Percentiles rank a stretch among this genome's conserved stretches.
These are phyloP conservation scores for Dactylorhiza incarnata DNA, from an alignment of 106 monocot genomes.

Conservation along the genomic window DNA sequence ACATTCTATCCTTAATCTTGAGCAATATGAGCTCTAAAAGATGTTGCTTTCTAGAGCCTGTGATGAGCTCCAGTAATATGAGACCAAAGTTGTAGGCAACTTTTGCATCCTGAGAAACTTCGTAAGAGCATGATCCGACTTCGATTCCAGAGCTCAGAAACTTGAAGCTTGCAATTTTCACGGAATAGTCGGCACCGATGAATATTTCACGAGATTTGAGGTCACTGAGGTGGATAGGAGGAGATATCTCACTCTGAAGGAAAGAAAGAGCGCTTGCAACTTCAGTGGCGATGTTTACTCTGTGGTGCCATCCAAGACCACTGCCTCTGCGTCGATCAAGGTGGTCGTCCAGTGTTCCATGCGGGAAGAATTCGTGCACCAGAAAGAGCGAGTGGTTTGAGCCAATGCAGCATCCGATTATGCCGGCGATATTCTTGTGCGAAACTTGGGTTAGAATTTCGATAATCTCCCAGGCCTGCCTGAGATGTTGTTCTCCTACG, in stretches of 20 bases:
- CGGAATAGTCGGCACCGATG: slow-evolving; percentile 26
- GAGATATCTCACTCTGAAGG: slow-evolving; percentile 41
- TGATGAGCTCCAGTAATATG: slow-evolving; percentile 56
- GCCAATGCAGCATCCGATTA: slow-evolving; percentile 65
- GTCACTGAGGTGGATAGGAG: slow-evolving; percentile 33
- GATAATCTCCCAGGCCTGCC: slow-evolving; percentile 33
- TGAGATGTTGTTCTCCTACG: slow-evolving; percentile 25
- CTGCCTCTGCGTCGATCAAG: slow-evolving; percentile 18
- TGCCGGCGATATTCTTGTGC: slow-evolving; percentile 51
- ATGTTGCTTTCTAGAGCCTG: slow-evolving; percentile 30
- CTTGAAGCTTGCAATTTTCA: slow-evolving; percentile 57
- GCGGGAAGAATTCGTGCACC: slow-evolving; percentile 58
- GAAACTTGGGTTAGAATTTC: slow-evolving; percentile 46
- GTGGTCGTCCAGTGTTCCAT: slow-evolving; percentile 47
- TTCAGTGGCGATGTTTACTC: slow-evolving; percentile 63
- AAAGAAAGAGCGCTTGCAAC: slow-evolving; percentile 57
- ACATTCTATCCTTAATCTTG: slow-evolving; percentile 41
- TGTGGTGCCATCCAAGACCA: slow-evolving; percentile 49
- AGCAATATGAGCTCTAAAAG: slow-evolving; percentile 17
- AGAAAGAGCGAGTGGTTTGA: slow-evolving; percentile 39
- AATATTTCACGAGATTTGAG: slow-evolving; percentile 60
- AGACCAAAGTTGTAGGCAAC: slow-evolving; percentile 50
- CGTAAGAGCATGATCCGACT: slow-evolving; percentile 16
- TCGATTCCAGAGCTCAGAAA: slow-evolving; percentile 20
- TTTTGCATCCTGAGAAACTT: slow-evolving; percentile 20